Base-by-base conservation (phyloP, 1,284 basidiomycete genomes). In the Malassezia arunalokei region DNA sequence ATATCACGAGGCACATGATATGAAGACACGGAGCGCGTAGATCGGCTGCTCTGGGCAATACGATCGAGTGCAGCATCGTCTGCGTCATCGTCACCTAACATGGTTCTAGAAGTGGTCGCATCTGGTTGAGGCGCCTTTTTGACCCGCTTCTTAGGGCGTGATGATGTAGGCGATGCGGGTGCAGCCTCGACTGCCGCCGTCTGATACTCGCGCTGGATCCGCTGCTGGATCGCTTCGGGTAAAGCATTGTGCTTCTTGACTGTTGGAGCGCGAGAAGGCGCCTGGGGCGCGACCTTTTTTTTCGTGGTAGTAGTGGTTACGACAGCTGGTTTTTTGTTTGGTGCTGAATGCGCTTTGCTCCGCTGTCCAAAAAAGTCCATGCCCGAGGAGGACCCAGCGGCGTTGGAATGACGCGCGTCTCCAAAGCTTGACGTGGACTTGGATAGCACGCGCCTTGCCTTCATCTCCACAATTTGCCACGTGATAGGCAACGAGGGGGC, bases 1-100 rank as follows among this genome's bases (percentile, higher is more conserved):
- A 66, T 61, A 40, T 57, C 53, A 3, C 64, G 58, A 3, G 60
- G 53, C 1, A 60, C 59, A 15, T 46, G 47, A 31, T 66, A 64
- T 31, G 58, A 51, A 29, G 45, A 51, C 14, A 15, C 27, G 9
- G 39, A 40, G 32, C 44, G 44, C 6, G 44, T 24, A 35, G 33
- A 15, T 12, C 33, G 33, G 11, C 11, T 35, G 11, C 15, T 5
- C 11, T 35, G 33, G 5, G 33, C 5, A 5, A 35, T 35, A 5
- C 15, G 33, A 12, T 35, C 33, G 4, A 47, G 44, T 15, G 27
- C 24, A 6, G 30, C 17, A 2, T n/a, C 20, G 14, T 32, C 29
- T 9, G 29, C 46, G 29, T 40, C 37, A 27, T 40, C 38, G 8
- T 40, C 46, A 38, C 40, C 46, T 14, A 39, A 35, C 9, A 24